Base-by-base conservation (phyloP, 2,329 filamentous ascomycete species). In the Ophiosphaerella herpotricha region DNA sequence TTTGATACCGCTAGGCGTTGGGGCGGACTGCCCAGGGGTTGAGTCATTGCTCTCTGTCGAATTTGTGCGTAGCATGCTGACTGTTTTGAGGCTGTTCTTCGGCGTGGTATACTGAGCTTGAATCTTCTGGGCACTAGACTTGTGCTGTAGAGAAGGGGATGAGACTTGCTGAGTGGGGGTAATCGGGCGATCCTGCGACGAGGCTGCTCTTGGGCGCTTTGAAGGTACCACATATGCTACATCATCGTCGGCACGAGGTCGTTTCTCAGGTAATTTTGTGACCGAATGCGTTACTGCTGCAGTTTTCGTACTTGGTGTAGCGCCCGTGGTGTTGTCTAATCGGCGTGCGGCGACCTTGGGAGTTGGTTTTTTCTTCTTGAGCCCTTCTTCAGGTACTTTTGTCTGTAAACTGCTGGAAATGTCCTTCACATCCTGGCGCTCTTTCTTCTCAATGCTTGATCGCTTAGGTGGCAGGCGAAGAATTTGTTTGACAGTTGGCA, bases 401-500 rank as follows among this genome's bases (percentile, higher is more conserved):
- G 50, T 43, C 21, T 61, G 60, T n/a, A 50, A 41, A 37, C 60
- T 57, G 42, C 47, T 21, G 13, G 55, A 40, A 11, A 52, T 44
- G 7, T 61, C 56, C 43, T 63, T 68, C 5, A 56, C 45, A 11
- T 64, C 64, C 21, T 50, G 55, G 11, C 63, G 68, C 29, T 70
- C 64, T 43, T 67, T 70, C 52, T 62, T 68, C 42, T 65, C 59
- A 12, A 51, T 24, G 11, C 46, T 46, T 2, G 46, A 14, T 38
- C 58, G 44, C 46, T 66, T 72, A 0, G 70, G 60, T 5, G 70
- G 69, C 7, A 74, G 55, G 9, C 60, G 62, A 39, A 75, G 61
- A 11, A 71, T 49, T 23, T 66, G 56, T 26, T 78, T 75, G 29
- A 83, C 74, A n/a, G 76, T 75, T 46, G 75, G 76, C 36, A 71